Base-by-base conservation (phyloP, 1,284 basidiomycete genomes). In the Ceratobasidium sp. region DNA sequence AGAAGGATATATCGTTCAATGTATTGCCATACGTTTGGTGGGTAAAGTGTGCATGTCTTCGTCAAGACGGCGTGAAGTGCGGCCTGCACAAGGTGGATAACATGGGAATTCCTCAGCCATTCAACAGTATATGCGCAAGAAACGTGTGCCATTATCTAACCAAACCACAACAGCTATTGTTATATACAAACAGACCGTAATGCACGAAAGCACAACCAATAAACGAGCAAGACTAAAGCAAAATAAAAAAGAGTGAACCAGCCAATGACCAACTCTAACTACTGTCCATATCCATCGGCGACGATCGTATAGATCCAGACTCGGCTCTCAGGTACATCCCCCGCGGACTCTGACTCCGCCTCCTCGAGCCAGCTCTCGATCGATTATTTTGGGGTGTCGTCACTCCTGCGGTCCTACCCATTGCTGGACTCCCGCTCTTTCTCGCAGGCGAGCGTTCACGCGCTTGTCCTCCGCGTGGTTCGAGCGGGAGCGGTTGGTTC, bases 231-330 rank as follows among this genome's bases (percentile, higher is more conserved):
- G 8, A 11, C 57, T 5, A 8, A 59, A 34, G 8, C 22, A 32
- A 43, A 44, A 44, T 4, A 13, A 64, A 19, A 64, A 46, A 34
- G 37, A 44, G 19, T 2, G 1, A 64, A 44, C 17, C 37, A 64
- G 40, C 32, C 46, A 13, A 49, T 13, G 11, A 49, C 15, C 49
- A 56, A 56, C 40, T 44, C 61, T 64, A 69, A 22, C 67, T 69
- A 37, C 67, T 69, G n/a, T 69, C 67, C 67, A 69, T 69, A 43
- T 69, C 67, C 67, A 69, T 69, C 51, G 67, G 67, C 51, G 67
- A 69, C 15, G 67, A 69, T 29, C 67, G 51, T 13, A 64, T 64
- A 43, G 61, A 64, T 11, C 61, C 61, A 37, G 52, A 69, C 67
- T 69, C 67, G 40, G 67, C 67, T n/a, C 67, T n/a, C 9, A 54